Conservation (phyloP, 1,139 yeast species). For the Kazachstania sp. region DNA sequence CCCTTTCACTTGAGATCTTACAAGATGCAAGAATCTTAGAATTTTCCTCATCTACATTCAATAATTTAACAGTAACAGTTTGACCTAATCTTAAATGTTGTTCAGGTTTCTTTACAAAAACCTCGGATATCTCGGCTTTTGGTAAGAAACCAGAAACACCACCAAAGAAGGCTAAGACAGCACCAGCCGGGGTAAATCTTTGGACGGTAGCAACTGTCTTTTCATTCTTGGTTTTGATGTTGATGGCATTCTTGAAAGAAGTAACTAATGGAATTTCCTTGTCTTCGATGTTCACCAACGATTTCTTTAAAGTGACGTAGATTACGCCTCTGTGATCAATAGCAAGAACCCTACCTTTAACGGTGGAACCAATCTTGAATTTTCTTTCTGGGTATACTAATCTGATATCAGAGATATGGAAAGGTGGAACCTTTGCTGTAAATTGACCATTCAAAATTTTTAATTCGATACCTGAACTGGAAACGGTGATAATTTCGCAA, state of each 20-base stretch:
- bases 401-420: conserved; percentile 77
- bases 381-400: conserved; percentile 86
- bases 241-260: conserved; percentile 43
- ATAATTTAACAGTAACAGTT: conserved; percentile 64
- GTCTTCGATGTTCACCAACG: conserved; percentile 62
- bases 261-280: conserved; percentile 39
- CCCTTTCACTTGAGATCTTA: conserved; percentile 50
- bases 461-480: conserved; percentile 61
- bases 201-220: conserved; percentile 71
- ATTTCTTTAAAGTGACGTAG: conserved; percentile 68
- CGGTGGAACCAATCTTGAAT: conserved; percentile 73
- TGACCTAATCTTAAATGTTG: conserved; percentile 81
- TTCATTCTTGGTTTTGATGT: conserved; percentile 37
- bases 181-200: conserved; percentile 67
- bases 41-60: conserved; percentile 47
- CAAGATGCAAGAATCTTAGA: conserved; percentile 65
- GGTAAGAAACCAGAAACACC: conserved; percentile 74
- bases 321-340: conserved; percentile 40
- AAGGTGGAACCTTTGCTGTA: conserved; percentile 64
- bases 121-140: conserved; percentile 79
- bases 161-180: conserved; percentile 76
- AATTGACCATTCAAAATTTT: conserved; percentile 54
- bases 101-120: conserved; percentile 67
- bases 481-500: conserved; percentile 51
- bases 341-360: conserved; percentile 55